Base-by-base conservation (phyloP, 768 basidiomycete genomes). In the Russula sp. region DNA sequence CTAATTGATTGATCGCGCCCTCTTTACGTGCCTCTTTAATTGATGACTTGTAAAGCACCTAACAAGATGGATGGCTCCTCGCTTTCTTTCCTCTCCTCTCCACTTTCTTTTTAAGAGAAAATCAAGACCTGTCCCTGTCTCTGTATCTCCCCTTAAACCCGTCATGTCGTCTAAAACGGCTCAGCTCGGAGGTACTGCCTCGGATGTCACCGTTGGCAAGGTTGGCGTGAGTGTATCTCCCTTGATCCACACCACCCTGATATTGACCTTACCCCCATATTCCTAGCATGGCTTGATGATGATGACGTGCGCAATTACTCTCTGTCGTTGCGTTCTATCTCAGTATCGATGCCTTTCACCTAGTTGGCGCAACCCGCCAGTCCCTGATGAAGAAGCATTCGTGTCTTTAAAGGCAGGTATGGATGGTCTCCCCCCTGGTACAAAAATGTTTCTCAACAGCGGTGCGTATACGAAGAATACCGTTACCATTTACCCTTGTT, bases 321-420 rank as follows among this genome's bases (percentile, higher is more conserved):
- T 36, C 24, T 54, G 20, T 10, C 70, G 30, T 34, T 40, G 38
- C 6, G 24, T 46, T 24, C 10, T 51, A 16, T 24, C 30, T 26
- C 42, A 16, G 11, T 10, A 14, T 28, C 26, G 20, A 57, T 16
- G 16, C 22, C 30, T 34, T 48, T n/a, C 52, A 30, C 20, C 30
- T 11, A 64, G 66, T 28, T 69, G 65, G 62, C 65, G 67, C 20
- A 44, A 63, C 53, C 68, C 70, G n/a, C 76, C 77, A 18, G 71
- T 79, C 38, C 74, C 83, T 1, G 86, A 89, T 62, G 84, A 85
- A 64, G 78, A 83, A 50, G 82, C 82, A 16, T 87, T 89, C 67
- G 82, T 80, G 34, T 75, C 84, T 2, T 84, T 89, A 74, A 84
- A 83, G 71, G 79, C 79, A 10, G 80, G 79, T 1, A 70, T 83